These are phyloP conservation scores for Chlamydomonas applanata DNA, from an alignment of 139 green algal species.

Conservation along the genomic window DNA sequence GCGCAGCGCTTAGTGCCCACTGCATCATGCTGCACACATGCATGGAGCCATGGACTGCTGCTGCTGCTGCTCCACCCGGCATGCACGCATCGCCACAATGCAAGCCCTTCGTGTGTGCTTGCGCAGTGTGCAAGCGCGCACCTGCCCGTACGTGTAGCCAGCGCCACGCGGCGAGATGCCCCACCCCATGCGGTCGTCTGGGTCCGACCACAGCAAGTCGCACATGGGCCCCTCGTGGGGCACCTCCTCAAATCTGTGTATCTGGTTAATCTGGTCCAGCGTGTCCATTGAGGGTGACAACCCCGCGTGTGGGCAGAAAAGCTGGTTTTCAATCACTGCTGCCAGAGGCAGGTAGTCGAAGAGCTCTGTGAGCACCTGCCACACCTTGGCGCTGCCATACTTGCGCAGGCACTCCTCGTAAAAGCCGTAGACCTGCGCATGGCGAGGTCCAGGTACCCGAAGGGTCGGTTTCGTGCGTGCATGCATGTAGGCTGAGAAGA, in stretches of 20 bases:
- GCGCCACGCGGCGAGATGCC: constrained; percentile 85
- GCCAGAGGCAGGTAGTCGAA: constrained; percentile 94
- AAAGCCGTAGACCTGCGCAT: constrained; percentile 92
- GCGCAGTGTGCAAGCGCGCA: no score
- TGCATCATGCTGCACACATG: no score
- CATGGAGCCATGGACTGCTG: no score
- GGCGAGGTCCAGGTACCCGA: neutral
- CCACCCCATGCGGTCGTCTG: constrained; percentile 96
- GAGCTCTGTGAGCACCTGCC: constrained; percentile 97
- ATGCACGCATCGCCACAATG: no score
- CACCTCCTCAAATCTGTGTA: constrained; percentile 61
- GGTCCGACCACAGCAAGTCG: constrained; percentile 97
- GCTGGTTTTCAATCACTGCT: constrained; percentile 89
- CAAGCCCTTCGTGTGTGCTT: no score
- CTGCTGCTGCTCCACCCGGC: no score
- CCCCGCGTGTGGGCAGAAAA: constrained; percentile 89
- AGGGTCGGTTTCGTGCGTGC: neutral
- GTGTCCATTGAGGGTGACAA: constrained; percentile 96
- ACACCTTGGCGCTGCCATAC: constrained; percentile 98
- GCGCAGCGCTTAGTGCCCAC: no score
- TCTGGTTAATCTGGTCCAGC: constrained; percentile 80
- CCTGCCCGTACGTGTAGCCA: constrained; percentile 81
- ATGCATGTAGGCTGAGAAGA: neutral
- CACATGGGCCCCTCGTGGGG: constrained; percentile 94
- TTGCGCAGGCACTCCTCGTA: constrained; percentile 99